Percentiles rank a stretch among this genome's conserved stretches.
Evolutionary conservation across 148 eudicot species (phyloP).

Genomic region (Selenicereus undatus): DNA sequence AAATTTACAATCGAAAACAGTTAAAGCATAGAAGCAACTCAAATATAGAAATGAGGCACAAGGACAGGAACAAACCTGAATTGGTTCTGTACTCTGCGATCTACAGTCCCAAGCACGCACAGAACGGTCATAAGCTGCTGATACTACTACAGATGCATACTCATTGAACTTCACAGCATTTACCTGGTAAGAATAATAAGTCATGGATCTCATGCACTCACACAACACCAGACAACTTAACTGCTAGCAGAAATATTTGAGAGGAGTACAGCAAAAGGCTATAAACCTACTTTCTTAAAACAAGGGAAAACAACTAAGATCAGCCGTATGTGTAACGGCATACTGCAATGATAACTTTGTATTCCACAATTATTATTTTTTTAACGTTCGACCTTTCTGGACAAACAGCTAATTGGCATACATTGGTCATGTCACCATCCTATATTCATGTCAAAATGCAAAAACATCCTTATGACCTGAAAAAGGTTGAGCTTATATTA

Average conservation of each 20-base stretch:
- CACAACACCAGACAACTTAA: neutral
- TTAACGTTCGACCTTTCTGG: no score
- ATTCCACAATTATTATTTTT: neutral
- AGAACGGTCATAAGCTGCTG: constrained; percentile 93
- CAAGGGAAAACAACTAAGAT: neutral
- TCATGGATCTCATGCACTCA: neutral
- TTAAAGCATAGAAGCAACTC: neutral
- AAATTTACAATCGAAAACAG: neutral
- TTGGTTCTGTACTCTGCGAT: constrained; percentile 90
- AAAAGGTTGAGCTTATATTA: no score
- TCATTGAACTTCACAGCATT: constrained; percentile 95
- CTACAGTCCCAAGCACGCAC: constrained; percentile 95
- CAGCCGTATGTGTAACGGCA: neutral
- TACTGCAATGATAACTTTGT: neutral
- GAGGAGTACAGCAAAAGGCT: neutral
- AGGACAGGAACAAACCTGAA: constrained; percentile 51
- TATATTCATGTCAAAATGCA: neutral
- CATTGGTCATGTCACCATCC: neutral
- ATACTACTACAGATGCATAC: constrained; percentile 76
- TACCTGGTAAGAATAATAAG: constrained; percentile 44
- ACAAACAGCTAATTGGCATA: neutral
- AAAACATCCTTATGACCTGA: neutral
- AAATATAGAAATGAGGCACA: neutral
- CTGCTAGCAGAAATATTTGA: neutral
- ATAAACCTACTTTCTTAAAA: neutral